A percentile compares a stretch with the other conserved stretches of the same genome.
phyloP scores from a whole-genome alignment of 108 stramenopile species.

The Skeletonema tropicum region DNA sequence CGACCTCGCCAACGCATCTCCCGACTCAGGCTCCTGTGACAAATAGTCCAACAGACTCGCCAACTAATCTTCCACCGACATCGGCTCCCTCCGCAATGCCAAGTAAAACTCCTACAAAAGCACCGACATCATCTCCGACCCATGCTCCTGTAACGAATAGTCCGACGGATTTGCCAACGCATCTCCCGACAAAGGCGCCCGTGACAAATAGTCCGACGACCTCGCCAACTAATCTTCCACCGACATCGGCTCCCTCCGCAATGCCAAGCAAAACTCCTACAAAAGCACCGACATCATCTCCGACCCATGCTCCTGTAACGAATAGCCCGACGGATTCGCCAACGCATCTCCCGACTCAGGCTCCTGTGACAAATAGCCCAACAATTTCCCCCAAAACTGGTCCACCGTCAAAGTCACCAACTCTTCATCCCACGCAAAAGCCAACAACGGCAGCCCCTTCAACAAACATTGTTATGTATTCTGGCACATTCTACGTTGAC shows the following conservation, averaged over 20 bases:
- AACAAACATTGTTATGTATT: background rate
- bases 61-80: background rate
- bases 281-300: background rate
- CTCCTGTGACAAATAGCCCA: background rate
- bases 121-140: background rate
- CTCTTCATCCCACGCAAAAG: background rate
- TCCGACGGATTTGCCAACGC: background rate
- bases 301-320: background rate
- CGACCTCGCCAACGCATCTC: background rate
- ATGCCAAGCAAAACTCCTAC: slow-evolving; percentile 1
- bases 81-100: background rate
- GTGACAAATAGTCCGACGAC: background rate
- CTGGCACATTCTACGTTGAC: background rate
- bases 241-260: background rate
- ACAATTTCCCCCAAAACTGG: background rate
- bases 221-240: background rate
- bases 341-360: background rate
- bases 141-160: background rate
- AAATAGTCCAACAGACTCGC: background rate
- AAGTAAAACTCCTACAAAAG: slow-evolving; percentile 2
- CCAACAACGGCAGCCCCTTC: background rate
- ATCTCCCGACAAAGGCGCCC: background rate
- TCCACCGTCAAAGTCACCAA: background rate
- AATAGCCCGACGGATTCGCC: background rate
- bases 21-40: background rate